Base-by-base conservation (phyloP, 2,329 filamentous ascomycete genomes). In the Trichoderma atrobrunneum region DNA sequence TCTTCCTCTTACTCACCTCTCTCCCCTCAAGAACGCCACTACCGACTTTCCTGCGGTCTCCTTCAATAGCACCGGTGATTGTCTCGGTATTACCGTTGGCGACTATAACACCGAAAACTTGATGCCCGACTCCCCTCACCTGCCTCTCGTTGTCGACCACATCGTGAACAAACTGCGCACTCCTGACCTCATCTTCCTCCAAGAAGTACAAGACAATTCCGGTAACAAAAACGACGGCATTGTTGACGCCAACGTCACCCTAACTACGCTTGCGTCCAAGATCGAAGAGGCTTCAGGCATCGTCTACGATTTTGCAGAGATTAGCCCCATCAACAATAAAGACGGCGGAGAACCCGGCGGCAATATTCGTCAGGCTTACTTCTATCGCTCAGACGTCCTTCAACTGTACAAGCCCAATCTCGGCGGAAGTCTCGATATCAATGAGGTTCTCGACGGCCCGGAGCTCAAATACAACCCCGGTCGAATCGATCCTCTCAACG, bases 21-120 rank as follows among this genome's bases (percentile, higher is more conserved):
- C 84, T 51, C 81, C 89, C 36, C 81, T 82, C 60, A 84, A 84
- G 5, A 80, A 82, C 36, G 79, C 82, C 10, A 85, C 87, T 3
- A 79, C 81, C 7, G 78, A 87, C 10, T 85, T 87, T 12, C 82
- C 85, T 0, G 79, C 88, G 0, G 87, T 87, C 5, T 84, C 82
- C 21, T 85, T 93, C 43, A 78, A 80, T 30, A 88, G 88, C 75
- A 83, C 81, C 30, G 87, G 87, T 1, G 83, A 82, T 72, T 93
- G 91, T 81, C 82, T 83, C 2, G 88, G 87, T 56, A 81, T 93
- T 72, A 92, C 90, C 1, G 79, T 92, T 28, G 90, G 87, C 64
- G 85, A 87, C 73, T 93, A 93, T 84, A 93, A 93, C 79, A 86
- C 92, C 36, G 89, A 92, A 79, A 93, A 93, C 80, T 84, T 93